These are phyloP conservation scores for Dictyostelium firmibasis DNA, from an alignment of 78 protist genomes.

Conservation along the genomic window DNA sequence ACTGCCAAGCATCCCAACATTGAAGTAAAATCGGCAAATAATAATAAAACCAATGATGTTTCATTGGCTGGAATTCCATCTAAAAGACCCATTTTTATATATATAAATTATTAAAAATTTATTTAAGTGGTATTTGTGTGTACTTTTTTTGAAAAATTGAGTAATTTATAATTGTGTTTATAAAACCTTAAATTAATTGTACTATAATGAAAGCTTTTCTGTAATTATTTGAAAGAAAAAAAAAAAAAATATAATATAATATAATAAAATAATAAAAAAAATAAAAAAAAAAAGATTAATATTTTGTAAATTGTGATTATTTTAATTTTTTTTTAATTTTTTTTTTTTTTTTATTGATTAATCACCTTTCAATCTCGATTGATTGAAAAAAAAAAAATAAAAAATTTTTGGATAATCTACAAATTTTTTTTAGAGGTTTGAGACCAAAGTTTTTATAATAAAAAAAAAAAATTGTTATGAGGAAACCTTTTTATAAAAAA, in stretches of 20 bases:
- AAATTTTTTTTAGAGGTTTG: not conserved
- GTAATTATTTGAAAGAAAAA: not conserved
- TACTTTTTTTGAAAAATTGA: not conserved
- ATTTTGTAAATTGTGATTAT: not conserved
- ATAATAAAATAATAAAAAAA: not conserved
- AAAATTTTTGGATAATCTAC: not conserved
- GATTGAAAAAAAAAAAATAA: not conserved
- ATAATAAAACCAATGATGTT: not conserved
- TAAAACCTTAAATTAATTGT: not conserved
- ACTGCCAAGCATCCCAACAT: slow-evolving; percentile 25
- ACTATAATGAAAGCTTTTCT: not conserved
- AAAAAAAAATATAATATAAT: not conserved
- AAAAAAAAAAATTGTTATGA: not conserved
- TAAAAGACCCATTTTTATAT: not conserved
- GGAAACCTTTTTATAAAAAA: no score
- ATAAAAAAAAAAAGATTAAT: not conserved
- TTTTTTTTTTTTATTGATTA: not conserved
- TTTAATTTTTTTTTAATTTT: not conserved
- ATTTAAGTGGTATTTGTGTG: not conserved
- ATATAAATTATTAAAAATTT: not conserved
- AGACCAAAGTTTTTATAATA: not conserved
- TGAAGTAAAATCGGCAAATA: slow-evolving; percentile 65
- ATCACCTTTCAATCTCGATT: not conserved
- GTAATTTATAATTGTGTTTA: no score
- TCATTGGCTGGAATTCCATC: not conserved